Conservation (phyloP, 1,284 basidiomycete species). For the Leccinum fallax region DNA sequence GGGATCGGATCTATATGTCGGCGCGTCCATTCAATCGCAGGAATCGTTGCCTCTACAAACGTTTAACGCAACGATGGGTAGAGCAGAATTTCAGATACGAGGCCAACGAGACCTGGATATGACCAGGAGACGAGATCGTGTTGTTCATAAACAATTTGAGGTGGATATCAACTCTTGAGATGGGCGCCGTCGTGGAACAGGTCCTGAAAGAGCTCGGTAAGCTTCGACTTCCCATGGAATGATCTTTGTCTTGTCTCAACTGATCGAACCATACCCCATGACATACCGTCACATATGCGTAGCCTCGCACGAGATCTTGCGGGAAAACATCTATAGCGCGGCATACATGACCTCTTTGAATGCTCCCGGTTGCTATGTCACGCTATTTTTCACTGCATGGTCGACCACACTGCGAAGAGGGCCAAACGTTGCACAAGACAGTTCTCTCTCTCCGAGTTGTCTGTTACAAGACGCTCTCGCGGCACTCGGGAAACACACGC, state of each 20-base stretch:
- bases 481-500: constrained; percentile 47
- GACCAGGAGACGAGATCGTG: constrained; percentile 38
- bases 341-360: constrained; percentile 50
- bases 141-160: constrained; percentile 60
- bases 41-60: not conserved
- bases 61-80: not conserved
- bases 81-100: constrained; percentile 3
- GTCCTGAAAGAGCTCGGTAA: constrained; percentile 44
- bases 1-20: constrained; percentile 12
- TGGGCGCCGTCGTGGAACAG: constrained; percentile 51
- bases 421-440: not conserved
- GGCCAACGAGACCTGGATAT: constrained; percentile 17
- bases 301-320: constrained; percentile 27
- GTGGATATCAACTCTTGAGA: constrained; percentile 55
- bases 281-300: not conserved
- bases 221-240: constrained; percentile 5
- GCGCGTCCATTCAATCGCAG: constrained; percentile 3
- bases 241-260: not conserved
- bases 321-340: constrained; percentile 38
- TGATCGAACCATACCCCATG: not conserved
- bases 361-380: constrained; percentile 45
- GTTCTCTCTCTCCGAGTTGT: not conserved
- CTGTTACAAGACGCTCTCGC: constrained; percentile 30
- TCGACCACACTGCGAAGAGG: constrained; percentile 24
- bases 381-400: constrained; percentile 51